Base-by-base conservation (phyloP, 2,329 filamentous ascomycete species). In the Colletotrichum filicis region DNA sequence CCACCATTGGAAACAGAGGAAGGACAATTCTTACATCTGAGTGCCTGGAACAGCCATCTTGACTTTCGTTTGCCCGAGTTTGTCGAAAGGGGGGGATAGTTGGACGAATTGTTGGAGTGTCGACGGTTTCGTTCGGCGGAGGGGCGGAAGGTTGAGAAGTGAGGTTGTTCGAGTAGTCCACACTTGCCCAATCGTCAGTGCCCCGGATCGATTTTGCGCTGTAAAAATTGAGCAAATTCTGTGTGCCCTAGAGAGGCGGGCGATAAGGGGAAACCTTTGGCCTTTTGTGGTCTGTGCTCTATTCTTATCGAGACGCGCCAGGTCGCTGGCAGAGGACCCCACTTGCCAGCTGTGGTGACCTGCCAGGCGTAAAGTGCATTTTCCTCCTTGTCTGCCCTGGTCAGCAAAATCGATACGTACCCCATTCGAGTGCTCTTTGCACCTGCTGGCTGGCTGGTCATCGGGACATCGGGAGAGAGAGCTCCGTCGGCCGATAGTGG, bases 11-110 rank as follows among this genome's bases (percentile, higher is more conserved):
- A 49, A 60, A 19, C 30, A 62, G 58, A 52, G 32, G 74, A 70
- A 68, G 68, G 59, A 69, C 73, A 75, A 86, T 30, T 59, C 89
- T 89, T 85, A 91, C 89, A 91, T 91, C 84, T 91, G 89, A 82
- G 88, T 84, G 83, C 89, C 89, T 79, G 88, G 87, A 82, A 87
- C 85, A 85, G 89, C 88, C 89, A 91, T 91, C 78, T 85, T 90
- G 87, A 83, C 83, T 82, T 75, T 78, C 42, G 22, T 78, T 80
- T 78, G 75, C 70, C 77, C 69, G 74, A 62, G 57, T 49, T 46
- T 73, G 73, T 75, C 69, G 66, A 74, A 62, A 59, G 69, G 62
- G 37, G 56, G 65, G 71, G 67, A 64, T 66, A 76, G 77, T 81
- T 78, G 77, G 76, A 78, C 75, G 76, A 78, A 74, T 79, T 79